These are phyloP conservation scores for Malus domestica DNA, from an alignment of 306 rosid species.

Conservation along the genomic window DNA sequence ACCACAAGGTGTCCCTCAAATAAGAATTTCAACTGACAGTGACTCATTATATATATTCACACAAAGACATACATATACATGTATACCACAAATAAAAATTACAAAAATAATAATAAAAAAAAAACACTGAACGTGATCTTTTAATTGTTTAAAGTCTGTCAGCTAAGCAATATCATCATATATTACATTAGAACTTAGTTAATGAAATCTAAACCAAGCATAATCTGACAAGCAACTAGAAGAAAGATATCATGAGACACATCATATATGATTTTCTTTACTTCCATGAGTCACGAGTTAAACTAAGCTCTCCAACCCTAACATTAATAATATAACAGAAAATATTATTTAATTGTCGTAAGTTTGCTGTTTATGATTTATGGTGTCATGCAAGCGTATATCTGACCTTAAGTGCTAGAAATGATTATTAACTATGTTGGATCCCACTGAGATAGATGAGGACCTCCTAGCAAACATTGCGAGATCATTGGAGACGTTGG, in stretches of 20 bases:
- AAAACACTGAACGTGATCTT: background rate
- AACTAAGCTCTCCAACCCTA: background rate
- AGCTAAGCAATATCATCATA: background rate
- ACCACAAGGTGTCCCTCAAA: too few relatives aligned
- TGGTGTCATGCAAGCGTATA: background rate
- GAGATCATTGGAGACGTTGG: slow-evolving; percentile 81
- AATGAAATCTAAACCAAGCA: background rate
- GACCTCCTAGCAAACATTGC: slow-evolving; percentile 72
- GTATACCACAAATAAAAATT: background rate
- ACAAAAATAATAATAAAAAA: too few relatives aligned
- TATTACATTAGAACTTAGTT: background rate
- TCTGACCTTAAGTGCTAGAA: background rate
- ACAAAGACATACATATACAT: background rate
- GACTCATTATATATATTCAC: background rate
- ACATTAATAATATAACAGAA: too few relatives aligned
- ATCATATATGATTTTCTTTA: background rate
- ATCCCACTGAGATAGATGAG: slow-evolving; percentile 58
- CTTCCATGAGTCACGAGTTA: background rate
- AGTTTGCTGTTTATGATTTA: background rate
- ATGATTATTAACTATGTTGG: slow-evolving; percentile 23
- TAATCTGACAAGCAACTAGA: background rate
- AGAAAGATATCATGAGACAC: background rate
- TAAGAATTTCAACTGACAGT: too few relatives aligned
- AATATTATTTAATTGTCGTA: background rate
- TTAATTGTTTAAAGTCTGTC: background rate